phyloP scores from a whole-genome alignment of 352 stramenopile species.

The Phytophthora constricta region DNA sequence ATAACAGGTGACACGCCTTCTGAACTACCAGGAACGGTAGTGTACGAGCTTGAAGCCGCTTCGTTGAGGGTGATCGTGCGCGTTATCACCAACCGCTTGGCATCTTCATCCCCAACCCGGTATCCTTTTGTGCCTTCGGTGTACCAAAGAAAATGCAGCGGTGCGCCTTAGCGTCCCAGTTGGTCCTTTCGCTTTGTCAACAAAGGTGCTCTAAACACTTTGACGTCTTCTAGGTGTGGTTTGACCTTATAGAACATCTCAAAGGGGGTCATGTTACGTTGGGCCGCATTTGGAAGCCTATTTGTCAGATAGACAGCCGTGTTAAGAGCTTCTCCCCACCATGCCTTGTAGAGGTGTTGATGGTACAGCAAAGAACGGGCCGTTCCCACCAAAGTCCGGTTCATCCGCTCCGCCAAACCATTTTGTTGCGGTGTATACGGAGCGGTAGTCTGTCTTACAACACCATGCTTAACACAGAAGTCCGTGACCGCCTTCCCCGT shows the following conservation, averaged over 20 bases:
- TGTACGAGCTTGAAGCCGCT: not conserved
- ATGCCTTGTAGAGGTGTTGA: conserved; percentile 10
- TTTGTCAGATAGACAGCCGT: conserved; percentile 25
- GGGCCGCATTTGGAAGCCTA: conserved; percentile 18
- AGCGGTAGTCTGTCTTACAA: conserved; percentile 12
- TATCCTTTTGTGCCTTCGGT: conserved; percentile 17
- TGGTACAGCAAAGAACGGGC: conserved; percentile 19
- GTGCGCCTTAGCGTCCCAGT: conserved; percentile 23
- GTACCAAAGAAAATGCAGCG: conserved; percentile 26
- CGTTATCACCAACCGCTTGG: conserved; percentile 8
- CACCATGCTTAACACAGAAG: conserved; percentile 12
- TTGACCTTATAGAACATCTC: conserved; percentile 15
- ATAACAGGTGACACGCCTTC: not conserved
- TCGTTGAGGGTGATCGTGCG: conserved; percentile 3
- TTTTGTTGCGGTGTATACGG: conserved; percentile 27
- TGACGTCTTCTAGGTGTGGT: conserved; percentile 18
- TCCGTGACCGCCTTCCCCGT: conserved; percentile 9
- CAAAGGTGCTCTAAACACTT: conserved; percentile 25
- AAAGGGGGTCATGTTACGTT: conserved; percentile 11
- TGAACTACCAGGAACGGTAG: not conserved
- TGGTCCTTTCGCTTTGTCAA: conserved; percentile 26
- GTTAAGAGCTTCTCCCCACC: conserved; percentile 29
- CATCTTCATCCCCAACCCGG: conserved; percentile 9
- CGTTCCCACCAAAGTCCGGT: conserved; percentile 20
- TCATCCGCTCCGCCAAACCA: conserved; percentile 24